phyloP scores from a whole-genome alignment of 768 basidiomycete species.

The Boletales sp. region DNA sequence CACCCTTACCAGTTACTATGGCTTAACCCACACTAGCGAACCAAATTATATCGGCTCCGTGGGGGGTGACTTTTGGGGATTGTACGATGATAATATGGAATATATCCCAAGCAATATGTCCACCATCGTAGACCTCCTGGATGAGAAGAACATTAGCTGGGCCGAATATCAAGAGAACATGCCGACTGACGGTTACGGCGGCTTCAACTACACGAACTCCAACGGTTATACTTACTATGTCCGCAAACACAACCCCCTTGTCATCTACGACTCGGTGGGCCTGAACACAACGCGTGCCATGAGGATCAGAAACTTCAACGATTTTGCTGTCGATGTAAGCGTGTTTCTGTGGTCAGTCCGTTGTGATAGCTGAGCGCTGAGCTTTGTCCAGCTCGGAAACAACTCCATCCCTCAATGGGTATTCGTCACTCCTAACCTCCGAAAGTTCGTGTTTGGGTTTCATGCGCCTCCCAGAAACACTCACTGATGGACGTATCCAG shows the following conservation, averaged over 20 bases:
- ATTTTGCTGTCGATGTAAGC: slow-evolving; percentile 51
- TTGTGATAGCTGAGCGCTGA: neutral
- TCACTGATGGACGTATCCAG: slow-evolving; percentile 26
- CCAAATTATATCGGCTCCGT: slow-evolving; percentile 52
- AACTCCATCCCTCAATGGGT: slow-evolving; percentile 52
- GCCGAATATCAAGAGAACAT: slow-evolving; percentile 57
- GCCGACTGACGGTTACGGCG: slow-evolving; percentile 45
- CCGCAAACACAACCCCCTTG: slow-evolving; percentile 52
- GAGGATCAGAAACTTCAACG: slow-evolving; percentile 56
- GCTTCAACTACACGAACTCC: slow-evolving; percentile 32
- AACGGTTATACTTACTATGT: slow-evolving; percentile 45
- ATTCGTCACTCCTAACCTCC: slow-evolving; percentile 59
- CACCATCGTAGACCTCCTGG: slow-evolving; percentile 56
- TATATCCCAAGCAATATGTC: slow-evolving; percentile 45
- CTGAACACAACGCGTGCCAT: slow-evolving; percentile 36
- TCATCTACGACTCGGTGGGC: slow-evolving; percentile 50
- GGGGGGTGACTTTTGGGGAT: slow-evolving; percentile 52
- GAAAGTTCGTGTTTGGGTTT: slow-evolving; percentile 13
- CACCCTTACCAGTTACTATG: slow-evolving; percentile 43
- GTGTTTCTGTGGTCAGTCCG: neutral
- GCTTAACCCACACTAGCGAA: slow-evolving; percentile 53
- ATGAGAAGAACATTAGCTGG: slow-evolving; percentile 56
- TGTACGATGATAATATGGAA: slow-evolving; percentile 38
- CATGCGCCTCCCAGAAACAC: neutral
- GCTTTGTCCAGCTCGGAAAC: slow-evolving; percentile 27